Base-by-base conservation (phyloP, 2,329 filamentous ascomycete species). In the Alternaria angustiovoidea region DNA sequence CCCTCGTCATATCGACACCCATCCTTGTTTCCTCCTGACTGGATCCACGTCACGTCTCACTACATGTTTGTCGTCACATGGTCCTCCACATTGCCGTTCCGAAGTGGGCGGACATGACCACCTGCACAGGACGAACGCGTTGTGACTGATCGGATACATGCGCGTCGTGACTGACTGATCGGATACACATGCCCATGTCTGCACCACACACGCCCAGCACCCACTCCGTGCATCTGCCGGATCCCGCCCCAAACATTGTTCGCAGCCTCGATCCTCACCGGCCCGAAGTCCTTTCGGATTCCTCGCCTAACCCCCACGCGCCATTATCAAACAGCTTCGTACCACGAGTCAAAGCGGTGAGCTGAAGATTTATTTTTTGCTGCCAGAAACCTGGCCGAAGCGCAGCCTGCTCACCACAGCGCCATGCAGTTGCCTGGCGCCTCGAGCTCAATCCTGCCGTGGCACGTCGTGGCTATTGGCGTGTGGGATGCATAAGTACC, bases 231-330 rank as follows among this genome's bases (percentile, higher is more conserved):
- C 57, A 36, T 56, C 54, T 52, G 41, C 52, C 44, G 53, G 53
- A 14, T 55, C 38, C 46, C 57, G 30, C 46, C 49, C 49, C 53
- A 54, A 30, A 44, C 32, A 48, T 44, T 51, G 53, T 64, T 46
- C 56, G 32, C 54, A 44, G 57, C 39, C 61, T 60, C 59, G 51
- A 61, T 59, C 56, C 44, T 55, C 30, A 26, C 59, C 66, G 63
- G 63, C 53, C 65, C 59, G 62, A 66, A 54, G 56, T 28, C 28
- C 36, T 22, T 60, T 36, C 26, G 53, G 32, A 51, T 28, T 54
- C 54, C 49, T 64, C 64, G 58, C 51, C 57, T 62, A 61, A 75
- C 75, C 74, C 74, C 74, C 75, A 77, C 75, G 74, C 75, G 74
- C 64, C 66, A 77, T 77, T 77, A 77, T 71, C 64, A 66, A 74